Evolutionary conservation across 2,329 filamentous ascomycete species (phyloP), one percentile per base, ranked within the genome.

Genomic region (Sclerotinia glacialis): DNA sequence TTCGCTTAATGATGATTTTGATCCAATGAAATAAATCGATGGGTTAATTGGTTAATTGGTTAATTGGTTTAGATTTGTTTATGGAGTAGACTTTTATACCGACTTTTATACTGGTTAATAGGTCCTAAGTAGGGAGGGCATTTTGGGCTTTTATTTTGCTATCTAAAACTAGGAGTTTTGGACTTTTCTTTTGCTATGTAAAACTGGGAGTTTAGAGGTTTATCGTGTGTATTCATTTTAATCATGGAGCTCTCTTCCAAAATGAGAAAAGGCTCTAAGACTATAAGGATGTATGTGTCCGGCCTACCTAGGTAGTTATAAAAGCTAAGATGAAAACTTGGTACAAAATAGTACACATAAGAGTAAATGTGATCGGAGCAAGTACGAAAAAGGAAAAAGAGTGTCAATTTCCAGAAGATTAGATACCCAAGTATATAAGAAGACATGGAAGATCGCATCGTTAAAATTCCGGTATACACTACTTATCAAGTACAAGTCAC

Each of bases 361-460:
- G 18, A 60, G 42, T 26, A 47, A 60, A 26, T 14, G 44, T 60
- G 56, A 34, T 28, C 44, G 28, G 42, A 47, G 21, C 18, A 31
- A 31, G 5, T 21, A 12, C 42, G 8, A 49, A 37, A 37, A 11
- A 26, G 44, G 42, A 60, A 60, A 60, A 44, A 34, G 28, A 49
- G 28, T 49, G 23, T 28, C 56, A 11, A 49, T 37, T n/a, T 34
- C 18, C 7, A 8, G 47, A 34, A 49, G 26, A 21, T 6, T 46
- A 46, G 37, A n/a, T 12, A 46, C 11, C 31, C 21, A 37, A 31
- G 31, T 23, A 55, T 21, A 23, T 18, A 23, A 34, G 26, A 37
- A 34, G 26, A 47, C 56, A 37, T 60, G 28, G 42, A 60, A 60
- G 56, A 47, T 59, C 26, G 16, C 28, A 23, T 59, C 42, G 42